Conservation (phyloP, 148 eudicot genomes). For the Silene uniflora region DNA sequence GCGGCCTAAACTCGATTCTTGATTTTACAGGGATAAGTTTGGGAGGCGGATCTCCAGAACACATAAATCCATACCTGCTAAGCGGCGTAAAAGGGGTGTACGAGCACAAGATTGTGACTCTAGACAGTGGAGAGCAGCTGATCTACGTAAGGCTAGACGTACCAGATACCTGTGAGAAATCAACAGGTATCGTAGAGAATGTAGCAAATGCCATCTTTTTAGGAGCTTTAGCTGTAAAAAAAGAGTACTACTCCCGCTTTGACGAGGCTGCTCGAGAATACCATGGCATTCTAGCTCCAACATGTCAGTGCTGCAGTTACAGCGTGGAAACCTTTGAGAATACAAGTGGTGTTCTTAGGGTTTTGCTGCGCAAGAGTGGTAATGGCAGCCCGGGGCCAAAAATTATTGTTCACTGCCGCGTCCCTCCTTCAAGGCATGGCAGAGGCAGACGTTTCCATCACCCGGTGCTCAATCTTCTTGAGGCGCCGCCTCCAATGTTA, state of each 20-base stretch:
- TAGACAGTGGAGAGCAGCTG: not conserved
- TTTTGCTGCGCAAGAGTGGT: not conserved
- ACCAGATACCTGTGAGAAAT: not conserved
- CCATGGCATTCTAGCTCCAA: not conserved
- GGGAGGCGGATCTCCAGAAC: not conserved
- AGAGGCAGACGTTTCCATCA: not conserved
- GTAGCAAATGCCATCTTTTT: not conserved
- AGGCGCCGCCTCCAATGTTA: not conserved
- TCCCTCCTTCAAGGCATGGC: not conserved
- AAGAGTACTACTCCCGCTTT: slow-evolving; percentile 5
- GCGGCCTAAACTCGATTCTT: no score
- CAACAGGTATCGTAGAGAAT: not conserved
- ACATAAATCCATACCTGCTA: slow-evolving; percentile 15
- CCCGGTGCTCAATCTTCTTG: not conserved
- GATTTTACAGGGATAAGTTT: not conserved
- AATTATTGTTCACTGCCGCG: not conserved
- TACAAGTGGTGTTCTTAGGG: not conserved
- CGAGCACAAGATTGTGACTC: slow-evolving; percentile 6
- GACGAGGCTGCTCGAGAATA: slow-evolving; percentile 4
- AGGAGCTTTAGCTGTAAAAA: not conserved
- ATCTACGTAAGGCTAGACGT: slow-evolving; percentile 6
- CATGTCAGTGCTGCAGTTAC: not conserved
- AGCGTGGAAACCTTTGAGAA: not conserved
- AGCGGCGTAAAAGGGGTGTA: slow-evolving; percentile 9
- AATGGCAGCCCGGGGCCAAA: not conserved